Percentiles rank a stretch among this genome's conserved stretches.
Evolutionary conservation across 768 basidiomycete species (phyloP).

Genomic region (Russula sp.): DNA sequence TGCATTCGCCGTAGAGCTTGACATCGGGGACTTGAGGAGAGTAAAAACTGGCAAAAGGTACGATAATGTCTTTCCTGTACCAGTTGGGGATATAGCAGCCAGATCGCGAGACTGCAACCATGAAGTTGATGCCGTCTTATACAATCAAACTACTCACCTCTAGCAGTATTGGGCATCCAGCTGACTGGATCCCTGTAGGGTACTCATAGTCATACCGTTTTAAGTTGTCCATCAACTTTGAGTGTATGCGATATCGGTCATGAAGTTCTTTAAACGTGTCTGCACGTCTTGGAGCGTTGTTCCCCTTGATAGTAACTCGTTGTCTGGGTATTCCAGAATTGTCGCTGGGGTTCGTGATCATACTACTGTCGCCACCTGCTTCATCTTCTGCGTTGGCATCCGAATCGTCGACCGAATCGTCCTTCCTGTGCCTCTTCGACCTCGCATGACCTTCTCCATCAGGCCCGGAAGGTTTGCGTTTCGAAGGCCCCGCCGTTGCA

Average conservation of each 20-base stretch:
- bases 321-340: conserved; percentile 45
- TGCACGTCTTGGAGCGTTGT: conserved; percentile 57
- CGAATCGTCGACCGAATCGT: conserved; percentile 30
- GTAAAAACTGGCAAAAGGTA: conserved; percentile 84
- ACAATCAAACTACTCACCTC: conserved; percentile 48
- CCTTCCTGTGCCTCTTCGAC: conserved; percentile 21
- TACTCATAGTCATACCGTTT: conserved; percentile 52
- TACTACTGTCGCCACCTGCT: conserved; percentile 31
- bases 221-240: conserved; percentile 65
- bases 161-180: conserved; percentile 75
- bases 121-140: neutral
- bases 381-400: conserved; percentile 35
- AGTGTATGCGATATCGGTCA: conserved; percentile 55
- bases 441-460: conserved; percentile 17
- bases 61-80: conserved; percentile 93
- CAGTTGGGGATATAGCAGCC: conserved; percentile 94
- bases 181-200: conserved; percentile 81
- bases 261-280: conserved; percentile 58
- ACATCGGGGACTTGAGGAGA: conserved; percentile 51
- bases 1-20: conserved; percentile 44
- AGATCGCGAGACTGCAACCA: conserved; percentile 68
- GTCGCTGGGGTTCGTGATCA: conserved; percentile 31
- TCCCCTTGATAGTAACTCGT: conserved; percentile 73
- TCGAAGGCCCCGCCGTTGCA: conserved; percentile 52
- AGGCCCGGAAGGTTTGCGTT: conserved; percentile 45